Evolutionary conservation across 371 early-diverging fungal species (phyloP), one percentile per base, ranked within the genome.

Genomic region (Mortierella sp.): DNA sequence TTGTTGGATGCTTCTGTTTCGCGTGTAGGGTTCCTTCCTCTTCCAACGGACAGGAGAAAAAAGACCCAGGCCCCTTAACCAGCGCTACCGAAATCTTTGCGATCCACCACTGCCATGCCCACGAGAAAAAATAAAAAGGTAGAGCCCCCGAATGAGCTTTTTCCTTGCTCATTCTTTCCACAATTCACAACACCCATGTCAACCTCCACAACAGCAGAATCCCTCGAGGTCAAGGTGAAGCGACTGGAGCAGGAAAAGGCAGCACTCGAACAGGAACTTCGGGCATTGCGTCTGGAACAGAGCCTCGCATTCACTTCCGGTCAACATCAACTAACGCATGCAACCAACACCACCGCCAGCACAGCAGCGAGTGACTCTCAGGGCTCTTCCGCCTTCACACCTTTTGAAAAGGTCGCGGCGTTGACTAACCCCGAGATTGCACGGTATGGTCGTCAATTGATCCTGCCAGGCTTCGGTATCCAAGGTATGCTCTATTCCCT

Each of bases 391-490:
- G 37, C 72, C 14, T 48, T 55, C 9, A 43, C 63, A 1, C 75
- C 75, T 0, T 69, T 82, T 3, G 52, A 71, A 13, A 77, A 69
- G 40, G 75, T 74, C 3, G 73, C 78, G 14, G 64, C 66, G 40
- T 39, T 92, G 3, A 87, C 84, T 19, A 90, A 92, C 70, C 85
- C 88, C 1, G 96, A 97, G 80, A 94, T 97, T 61, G 88, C 90
- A 47, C 92, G 99, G 22, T 99, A 96, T 89, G 95, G 96, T 53
- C 88, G 99, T 52, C 99, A 99, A 81, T 89, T 99, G 65, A 93
- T 99, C 44, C 86, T 99, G 4, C 94, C 96, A 4, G 93, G 92
- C 66, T 90, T 98, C 67, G 97, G 97, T 9, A 90, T 94, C 44
- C 79, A 89, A 79, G 95, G 96, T 91, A 88, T 47, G 72, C 8